phyloP scores from a whole-genome alignment of 106 monocot genomes.

The Iris macrosiphon region DNA sequence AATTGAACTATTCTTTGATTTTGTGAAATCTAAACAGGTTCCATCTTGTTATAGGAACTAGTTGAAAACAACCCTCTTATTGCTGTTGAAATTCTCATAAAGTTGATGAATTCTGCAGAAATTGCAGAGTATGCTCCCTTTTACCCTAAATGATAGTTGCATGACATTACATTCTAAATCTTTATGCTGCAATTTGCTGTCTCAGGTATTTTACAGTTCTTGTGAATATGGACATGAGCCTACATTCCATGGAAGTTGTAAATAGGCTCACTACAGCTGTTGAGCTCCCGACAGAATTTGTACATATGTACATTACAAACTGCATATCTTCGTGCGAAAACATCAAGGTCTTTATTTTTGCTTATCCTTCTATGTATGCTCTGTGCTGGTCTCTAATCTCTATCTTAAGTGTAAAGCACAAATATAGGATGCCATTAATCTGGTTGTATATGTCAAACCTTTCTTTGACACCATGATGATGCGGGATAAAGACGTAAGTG shows the following conservation, averaged over 20 bases:
- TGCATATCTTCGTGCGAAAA: conserved; percentile 75
- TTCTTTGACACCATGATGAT: too few relatives aligned
- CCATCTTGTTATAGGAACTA: conserved; percentile 60
- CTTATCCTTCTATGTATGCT: background rate
- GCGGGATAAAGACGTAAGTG: too few relatives aligned
- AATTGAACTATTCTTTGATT: background rate
- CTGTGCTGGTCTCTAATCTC: background rate
- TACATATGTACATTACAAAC: conserved; percentile 88
- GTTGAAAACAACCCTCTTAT: conserved; percentile 91
- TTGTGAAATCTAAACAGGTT: background rate
- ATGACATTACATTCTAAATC: background rate
- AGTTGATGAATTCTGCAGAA: conserved; percentile 87
- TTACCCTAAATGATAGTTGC: background rate
- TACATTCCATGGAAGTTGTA: conserved; percentile 98
- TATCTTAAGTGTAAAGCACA: background rate
- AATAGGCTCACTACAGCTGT: conserved; percentile 92
- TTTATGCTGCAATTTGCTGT: conserved; percentile 5
- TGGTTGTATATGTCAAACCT: background rate
- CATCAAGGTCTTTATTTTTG: conserved; percentile 46
- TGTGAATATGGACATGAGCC: conserved; percentile 96
- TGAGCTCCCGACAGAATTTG: conserved; percentile 77
- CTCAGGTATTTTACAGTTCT: conserved; percentile 82
- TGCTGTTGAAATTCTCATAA: conserved; percentile 89
- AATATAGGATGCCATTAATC: background rate
- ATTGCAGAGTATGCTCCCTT: conserved; percentile 57